Percentiles rank a stretch among this genome's conserved stretches.
These are phyloP conservation scores for Starmerella floris DNA, from an alignment of 805 yeast species.

Conservation along the genomic window DNA sequence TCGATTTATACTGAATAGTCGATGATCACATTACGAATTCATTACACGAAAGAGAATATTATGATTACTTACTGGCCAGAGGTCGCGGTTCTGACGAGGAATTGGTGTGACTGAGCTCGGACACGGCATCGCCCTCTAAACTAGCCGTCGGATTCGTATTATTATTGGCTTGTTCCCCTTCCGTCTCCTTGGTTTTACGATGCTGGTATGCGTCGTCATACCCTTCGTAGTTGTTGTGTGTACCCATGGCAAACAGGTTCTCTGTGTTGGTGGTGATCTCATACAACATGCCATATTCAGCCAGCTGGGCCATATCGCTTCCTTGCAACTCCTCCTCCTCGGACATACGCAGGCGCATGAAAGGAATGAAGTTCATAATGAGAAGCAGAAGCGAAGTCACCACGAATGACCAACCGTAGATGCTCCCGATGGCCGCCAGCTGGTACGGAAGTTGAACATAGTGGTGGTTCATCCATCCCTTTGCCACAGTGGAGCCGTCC, in stretches of 20 bases:
- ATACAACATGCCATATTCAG: constrained; percentile 56
- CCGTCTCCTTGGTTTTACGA: background rate
- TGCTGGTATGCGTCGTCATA: constrained; percentile 13
- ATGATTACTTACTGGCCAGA: no score
- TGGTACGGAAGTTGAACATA: constrained; percentile 85
- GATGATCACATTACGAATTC: no score
- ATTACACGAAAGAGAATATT: no score
- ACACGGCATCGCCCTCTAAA: no score
- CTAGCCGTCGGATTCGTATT: background rate
- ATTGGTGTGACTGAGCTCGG: no score
- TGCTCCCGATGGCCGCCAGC: constrained; percentile 67
- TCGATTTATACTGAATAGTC: no score
- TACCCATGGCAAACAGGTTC: constrained; percentile 18
- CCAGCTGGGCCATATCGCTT: constrained; percentile 79
- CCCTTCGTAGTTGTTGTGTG: constrained; percentile 12
- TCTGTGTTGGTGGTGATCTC: constrained; percentile 10
- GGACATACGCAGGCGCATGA: constrained; percentile 66
- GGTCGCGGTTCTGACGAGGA: no score
- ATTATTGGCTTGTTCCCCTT: background rate
- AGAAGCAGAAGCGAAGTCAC: constrained; percentile 61
- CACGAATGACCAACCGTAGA: constrained; percentile 65
- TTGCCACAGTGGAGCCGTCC: constrained; percentile 59
- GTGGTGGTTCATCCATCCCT: constrained; percentile 93
- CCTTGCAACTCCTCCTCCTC: constrained; percentile 87
- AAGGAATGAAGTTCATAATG: constrained; percentile 67